Evolutionary conservation across 2,329 filamentous ascomycete species (phyloP).

Genomic region (Penicillium sp.): DNA sequence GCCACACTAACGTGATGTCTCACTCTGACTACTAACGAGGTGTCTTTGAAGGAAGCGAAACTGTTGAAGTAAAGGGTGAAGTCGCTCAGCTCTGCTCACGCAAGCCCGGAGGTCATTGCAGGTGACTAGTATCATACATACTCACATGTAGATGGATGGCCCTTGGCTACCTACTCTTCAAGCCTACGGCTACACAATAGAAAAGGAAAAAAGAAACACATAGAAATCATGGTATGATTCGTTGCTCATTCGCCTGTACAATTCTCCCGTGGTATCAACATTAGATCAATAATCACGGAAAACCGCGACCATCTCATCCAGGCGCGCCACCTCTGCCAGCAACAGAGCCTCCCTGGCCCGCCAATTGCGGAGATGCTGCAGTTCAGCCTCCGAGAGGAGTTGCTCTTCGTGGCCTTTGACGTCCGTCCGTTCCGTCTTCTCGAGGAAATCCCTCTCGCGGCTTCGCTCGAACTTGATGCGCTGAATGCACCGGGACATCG

Average conservation of each 20-base stretch:
- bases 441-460: conserved; percentile 67
- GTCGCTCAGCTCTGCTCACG: too few relatives aligned
- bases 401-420: conserved; percentile 80
- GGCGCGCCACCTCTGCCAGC: conserved; percentile 69
- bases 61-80: too few relatives aligned
- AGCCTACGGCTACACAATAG: not conserved
- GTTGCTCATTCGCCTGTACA: conserved; percentile 9
- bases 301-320: conserved; percentile 81
- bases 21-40: too few relatives aligned
- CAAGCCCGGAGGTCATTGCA: too few relatives aligned
- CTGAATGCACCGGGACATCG: conserved; percentile 80
- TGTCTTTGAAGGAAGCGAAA: too few relatives aligned
- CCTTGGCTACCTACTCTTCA: too few relatives aligned
- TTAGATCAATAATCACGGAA: conserved; percentile 69
- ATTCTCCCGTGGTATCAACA: conserved; percentile 1
- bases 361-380: conserved; percentile 64
- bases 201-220: too few relatives aligned
- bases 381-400: conserved; percentile 70
- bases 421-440: conserved; percentile 79
- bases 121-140: too few relatives aligned
- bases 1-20: too few relatives aligned
- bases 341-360: conserved; percentile 64
- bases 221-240: not conserved
- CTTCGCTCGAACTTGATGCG: conserved; percentile 72
- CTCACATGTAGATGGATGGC: too few relatives aligned